These are phyloP conservation scores for Penicillium taxi DNA, from an alignment of 495 filamentous ascomycete genomes.

Conservation along the genomic window DNA sequence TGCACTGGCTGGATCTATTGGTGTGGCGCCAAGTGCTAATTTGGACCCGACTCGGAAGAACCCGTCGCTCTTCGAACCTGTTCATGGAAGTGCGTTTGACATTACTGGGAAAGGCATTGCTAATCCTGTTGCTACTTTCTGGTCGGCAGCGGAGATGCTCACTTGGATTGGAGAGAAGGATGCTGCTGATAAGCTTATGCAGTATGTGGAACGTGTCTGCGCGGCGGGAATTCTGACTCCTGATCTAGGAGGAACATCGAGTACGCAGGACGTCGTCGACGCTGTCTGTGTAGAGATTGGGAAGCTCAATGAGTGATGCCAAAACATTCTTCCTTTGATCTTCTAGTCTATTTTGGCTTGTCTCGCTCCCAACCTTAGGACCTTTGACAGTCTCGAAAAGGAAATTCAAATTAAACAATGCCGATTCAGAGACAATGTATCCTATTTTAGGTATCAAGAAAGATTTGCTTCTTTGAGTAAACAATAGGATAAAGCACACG, in stretches of 20 bases:
- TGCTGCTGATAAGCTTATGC: slow-evolving; percentile 45
- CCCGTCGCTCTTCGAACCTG: slow-evolving; percentile 54
- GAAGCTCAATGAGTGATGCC: slow-evolving; percentile 1
- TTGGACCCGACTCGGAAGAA: slow-evolving; percentile 49
- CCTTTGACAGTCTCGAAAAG: no score
- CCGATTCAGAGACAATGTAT: no score
- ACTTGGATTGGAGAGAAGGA: slow-evolving; percentile 48
- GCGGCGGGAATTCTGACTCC: slow-evolving; percentile 43
- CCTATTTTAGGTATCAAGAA: no score
- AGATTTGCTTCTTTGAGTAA: no score
- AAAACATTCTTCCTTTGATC: not conserved
- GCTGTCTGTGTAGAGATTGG: slow-evolving; percentile 48
- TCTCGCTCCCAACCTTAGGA: not conserved
- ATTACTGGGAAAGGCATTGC: slow-evolving; percentile 58
- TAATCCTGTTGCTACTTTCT: slow-evolving; percentile 59
- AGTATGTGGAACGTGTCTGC: slow-evolving; percentile 47
- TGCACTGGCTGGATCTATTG: slow-evolving; percentile 40
- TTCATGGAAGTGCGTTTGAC: slow-evolving; percentile 55
- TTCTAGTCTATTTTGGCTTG: not conserved
- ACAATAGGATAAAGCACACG: no score
- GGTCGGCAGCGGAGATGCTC: slow-evolving; percentile 58
- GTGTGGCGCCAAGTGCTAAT: slow-evolving; percentile 47
- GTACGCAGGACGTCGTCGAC: slow-evolving; percentile 47
- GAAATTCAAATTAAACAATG: not conserved
- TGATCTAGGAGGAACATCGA: slow-evolving; percentile 47